phyloP scores from a whole-genome alignment of 495 filamentous ascomycete genomes.

The Penicilliopsis zonata region DNA sequence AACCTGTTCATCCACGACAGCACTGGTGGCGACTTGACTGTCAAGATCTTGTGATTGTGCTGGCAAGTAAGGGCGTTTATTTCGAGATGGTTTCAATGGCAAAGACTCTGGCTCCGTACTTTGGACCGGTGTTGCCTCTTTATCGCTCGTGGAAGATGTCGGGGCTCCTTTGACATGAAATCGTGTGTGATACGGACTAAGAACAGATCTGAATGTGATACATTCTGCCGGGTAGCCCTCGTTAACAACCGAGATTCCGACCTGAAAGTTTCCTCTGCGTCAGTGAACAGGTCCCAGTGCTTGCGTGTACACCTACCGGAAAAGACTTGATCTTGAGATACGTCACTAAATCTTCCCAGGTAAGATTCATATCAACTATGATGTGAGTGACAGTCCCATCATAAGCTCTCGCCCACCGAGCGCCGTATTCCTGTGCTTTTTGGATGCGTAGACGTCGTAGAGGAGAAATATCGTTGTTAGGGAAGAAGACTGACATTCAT shows the following conservation, averaged over 20 bases:
- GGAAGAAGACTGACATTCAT: conserved; percentile 53
- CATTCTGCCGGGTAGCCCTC: conserved; percentile 75
- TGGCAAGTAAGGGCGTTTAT: conserved; percentile 7
- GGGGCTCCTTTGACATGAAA: conserved; percentile 45
- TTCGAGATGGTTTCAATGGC: conserved; percentile 17
- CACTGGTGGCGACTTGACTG: neutral
- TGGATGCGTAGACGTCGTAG: conserved; percentile 57
- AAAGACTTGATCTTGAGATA: conserved; percentile 39
- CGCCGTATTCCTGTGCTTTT: conserved; percentile 68
- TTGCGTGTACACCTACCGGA: conserved; percentile 28
- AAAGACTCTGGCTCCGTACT: conserved; percentile 6
- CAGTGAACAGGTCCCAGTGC: no score
- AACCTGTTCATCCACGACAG: neutral
- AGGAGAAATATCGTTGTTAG: conserved; percentile 59
- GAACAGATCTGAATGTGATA: conserved; percentile 43
- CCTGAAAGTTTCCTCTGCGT: no score
- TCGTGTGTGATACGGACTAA: conserved; percentile 43
- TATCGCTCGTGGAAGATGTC: conserved; percentile 2
- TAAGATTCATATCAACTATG: conserved; percentile 62
- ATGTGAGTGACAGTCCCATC: conserved; percentile 51
- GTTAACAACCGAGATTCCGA: conserved; percentile 50
- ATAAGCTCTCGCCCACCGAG: conserved; percentile 47
- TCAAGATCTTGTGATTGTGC: conserved; percentile 7
- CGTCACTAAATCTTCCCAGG: conserved; percentile 51
- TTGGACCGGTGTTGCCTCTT: conserved; percentile 1